Percentiles rank a stretch among this genome's conserved stretches.
These are phyloP conservation scores for Massariosphaeria phaeospora DNA, from an alignment of 495 filamentous ascomycete genomes.

Conservation along the genomic window DNA sequence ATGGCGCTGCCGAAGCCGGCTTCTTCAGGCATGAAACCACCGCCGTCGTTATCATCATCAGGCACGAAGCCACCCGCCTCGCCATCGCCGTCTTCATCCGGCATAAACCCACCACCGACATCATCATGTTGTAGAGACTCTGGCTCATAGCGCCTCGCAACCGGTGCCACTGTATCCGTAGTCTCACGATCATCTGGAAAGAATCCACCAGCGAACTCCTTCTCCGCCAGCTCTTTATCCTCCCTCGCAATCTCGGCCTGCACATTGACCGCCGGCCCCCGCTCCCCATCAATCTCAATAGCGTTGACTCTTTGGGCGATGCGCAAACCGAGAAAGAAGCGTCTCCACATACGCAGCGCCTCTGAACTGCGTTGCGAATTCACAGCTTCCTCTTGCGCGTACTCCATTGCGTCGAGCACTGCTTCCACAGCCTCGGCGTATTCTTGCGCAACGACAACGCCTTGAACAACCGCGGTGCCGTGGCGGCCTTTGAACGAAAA, in stretches of 20 bases:
- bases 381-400: conserved; percentile 55
- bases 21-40: conserved; percentile 9
- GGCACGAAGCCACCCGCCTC: conserved; percentile 16
- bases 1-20: conserved; percentile 13
- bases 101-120: conserved; percentile 5
- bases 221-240: conserved; percentile 23
- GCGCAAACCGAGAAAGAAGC: conserved; percentile 67
- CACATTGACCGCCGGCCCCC: conserved; percentile 4
- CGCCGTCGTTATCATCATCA: conserved; percentile 6
- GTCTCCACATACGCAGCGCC: conserved; percentile 68
- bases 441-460: conserved; percentile 69
- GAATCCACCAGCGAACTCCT: conserved; percentile 32
- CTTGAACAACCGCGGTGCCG: conserved; percentile 72
- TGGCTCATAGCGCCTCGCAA: not conserved
- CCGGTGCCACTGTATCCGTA: not conserved
- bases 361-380: conserved; percentile 51
- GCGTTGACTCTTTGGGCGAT: conserved; percentile 70
- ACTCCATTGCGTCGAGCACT: conserved; percentile 59
- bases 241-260: conserved; percentile 26
- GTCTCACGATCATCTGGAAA: conserved; percentile 28
- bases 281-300: conserved; percentile 55
- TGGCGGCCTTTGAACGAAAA: conserved; percentile 79
- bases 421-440: conserved; percentile 65
- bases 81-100: conserved; percentile 1
- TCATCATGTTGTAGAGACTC: not conserved